Conservation (phyloP, 2,329 filamentous ascomycete genomes). For the Alternaria sp. region DNA sequence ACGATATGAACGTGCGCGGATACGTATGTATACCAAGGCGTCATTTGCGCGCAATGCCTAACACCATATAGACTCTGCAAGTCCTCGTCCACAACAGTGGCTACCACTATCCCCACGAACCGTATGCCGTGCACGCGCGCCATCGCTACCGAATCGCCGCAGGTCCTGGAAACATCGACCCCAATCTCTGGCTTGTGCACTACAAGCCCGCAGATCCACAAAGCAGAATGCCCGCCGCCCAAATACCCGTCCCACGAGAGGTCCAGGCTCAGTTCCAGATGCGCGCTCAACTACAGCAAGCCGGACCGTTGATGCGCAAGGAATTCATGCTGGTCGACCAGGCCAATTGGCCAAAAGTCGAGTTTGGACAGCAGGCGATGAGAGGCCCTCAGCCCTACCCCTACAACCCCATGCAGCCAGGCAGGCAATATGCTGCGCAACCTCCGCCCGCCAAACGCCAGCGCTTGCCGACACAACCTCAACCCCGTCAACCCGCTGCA, state of each 20-base stretch:
- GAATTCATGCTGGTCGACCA: slow-evolving; percentile 95
- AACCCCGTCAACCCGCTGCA: slow-evolving; percentile 51
- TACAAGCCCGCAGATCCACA: slow-evolving; percentile 79
- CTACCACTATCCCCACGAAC: slow-evolving; percentile 75
- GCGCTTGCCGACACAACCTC: slow-evolving; percentile 49
- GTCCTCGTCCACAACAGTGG: slow-evolving; percentile 84
- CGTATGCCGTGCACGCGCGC: slow-evolving; percentile 76
- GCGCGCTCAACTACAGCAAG: slow-evolving; percentile 67
- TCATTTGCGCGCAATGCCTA: background rate
- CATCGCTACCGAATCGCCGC: slow-evolving; percentile 85
- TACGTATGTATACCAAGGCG: slow-evolving; percentile 60
- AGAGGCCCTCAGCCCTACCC: slow-evolving; percentile 34
- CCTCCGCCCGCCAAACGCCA: slow-evolving; percentile 56
- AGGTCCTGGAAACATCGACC: slow-evolving; percentile 74
- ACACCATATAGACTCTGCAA: slow-evolving; percentile 76
- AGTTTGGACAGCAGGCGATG: slow-evolving; percentile 61
- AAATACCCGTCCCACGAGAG: slow-evolving; percentile 67
- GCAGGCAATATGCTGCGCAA: slow-evolving; percentile 43
- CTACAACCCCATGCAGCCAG: slow-evolving; percentile 47
- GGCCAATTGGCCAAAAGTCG: slow-evolving; percentile 86
- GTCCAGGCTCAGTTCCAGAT: slow-evolving; percentile 67
- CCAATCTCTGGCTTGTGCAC: slow-evolving; percentile 88
- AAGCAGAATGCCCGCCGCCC: slow-evolving; percentile 73
- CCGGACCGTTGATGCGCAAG: slow-evolving; percentile 81
- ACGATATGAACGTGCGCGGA: slow-evolving; percentile 73